A percentile compares a stretch with the other conserved stretches of the same genome.
Conservation (phyloP, 768 basidiomycete genomes). For the Boletus patriciae region DNA sequence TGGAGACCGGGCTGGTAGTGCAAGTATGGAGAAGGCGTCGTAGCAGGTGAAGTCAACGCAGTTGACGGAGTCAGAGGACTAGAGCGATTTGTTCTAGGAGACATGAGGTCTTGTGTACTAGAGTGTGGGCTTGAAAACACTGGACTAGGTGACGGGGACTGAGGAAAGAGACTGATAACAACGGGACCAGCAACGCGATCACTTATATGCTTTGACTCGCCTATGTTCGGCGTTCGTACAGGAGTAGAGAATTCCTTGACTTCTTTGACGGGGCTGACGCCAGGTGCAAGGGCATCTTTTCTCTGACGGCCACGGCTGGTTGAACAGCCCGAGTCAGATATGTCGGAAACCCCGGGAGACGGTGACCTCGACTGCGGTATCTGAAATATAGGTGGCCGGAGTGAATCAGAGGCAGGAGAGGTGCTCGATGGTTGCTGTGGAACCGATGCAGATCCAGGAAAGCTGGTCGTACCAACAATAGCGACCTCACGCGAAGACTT, state of each 20-base stretch:
- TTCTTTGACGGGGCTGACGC: constrained; percentile 32
- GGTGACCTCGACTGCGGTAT: constrained; percentile 37
- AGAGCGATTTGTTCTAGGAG: constrained; percentile 24
- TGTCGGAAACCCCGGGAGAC: constrained; percentile 32
- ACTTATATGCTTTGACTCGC: constrained; percentile 58
- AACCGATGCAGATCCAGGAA: constrained; percentile 29
- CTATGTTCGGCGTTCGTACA: constrained; percentile 60
- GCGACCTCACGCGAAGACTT: constrained; percentile 52
- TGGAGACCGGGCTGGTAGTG: constrained; percentile 68
- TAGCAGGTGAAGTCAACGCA: constrained; percentile 29
- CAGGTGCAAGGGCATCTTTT: constrained; percentile 36
- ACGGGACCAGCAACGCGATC: constrained; percentile 64
- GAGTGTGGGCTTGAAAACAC: constrained; percentile 27
- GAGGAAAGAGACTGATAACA: constrained; percentile 48
- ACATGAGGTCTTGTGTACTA: constrained; percentile 30
- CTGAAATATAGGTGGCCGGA: constrained; percentile 40
- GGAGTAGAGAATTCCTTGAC: constrained; percentile 24
- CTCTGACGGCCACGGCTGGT: constrained; percentile 29
- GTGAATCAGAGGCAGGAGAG: constrained; percentile 29
- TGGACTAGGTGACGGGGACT: constrained; percentile 31
- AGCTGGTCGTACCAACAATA: constrained; percentile 48
- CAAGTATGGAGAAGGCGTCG: constrained; percentile 44
- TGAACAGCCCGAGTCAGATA: constrained; percentile 35
- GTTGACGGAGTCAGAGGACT: constrained; percentile 29
- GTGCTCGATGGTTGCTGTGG: constrained; percentile 29